phyloP scores from a whole-genome alignment of 225 moss, liverwort and hornwort genomes.

The Asterella californica region DNA sequence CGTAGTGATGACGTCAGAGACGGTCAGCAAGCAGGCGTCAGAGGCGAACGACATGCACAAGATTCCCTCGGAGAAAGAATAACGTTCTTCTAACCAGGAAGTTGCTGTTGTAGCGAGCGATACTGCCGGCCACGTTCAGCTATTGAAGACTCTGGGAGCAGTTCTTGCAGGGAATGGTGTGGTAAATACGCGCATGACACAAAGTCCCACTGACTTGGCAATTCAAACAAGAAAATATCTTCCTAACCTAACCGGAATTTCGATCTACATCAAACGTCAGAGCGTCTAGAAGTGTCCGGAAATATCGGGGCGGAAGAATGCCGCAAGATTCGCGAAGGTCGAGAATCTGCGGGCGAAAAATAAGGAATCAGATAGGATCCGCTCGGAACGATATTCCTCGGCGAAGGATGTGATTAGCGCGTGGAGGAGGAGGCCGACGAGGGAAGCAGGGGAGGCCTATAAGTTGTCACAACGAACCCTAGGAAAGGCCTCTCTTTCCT shows the following conservation, averaged over 20 bases:
- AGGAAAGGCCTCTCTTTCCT: constrained; percentile 15
- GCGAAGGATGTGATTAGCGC: constrained; percentile 2
- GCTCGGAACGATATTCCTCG: neutral
- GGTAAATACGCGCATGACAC: neutral
- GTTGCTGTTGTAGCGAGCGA: neutral
- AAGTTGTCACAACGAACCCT: neutral
- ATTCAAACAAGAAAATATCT: neutral
- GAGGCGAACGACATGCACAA: neutral
- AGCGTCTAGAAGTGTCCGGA: neutral
- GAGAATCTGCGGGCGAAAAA: neutral
- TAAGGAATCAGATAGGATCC: constrained; percentile 4
- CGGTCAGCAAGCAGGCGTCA: too few species aligned
- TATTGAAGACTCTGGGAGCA: too few species aligned
- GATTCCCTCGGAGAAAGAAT: neutral
- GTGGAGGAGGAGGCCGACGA: neutral
- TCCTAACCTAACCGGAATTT: neutral
- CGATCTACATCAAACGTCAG: neutral
- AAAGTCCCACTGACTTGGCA: neutral
- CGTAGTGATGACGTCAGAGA: too few species aligned
- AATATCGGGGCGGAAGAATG: neutral
- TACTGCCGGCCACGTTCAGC: neutral
- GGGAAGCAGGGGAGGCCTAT: neutral
- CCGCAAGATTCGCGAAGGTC: neutral
- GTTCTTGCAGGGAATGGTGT: neutral
- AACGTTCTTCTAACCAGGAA: neutral